These are phyloP conservation scores for Phoma sp. DNA, from an alignment of 2,329 filamentous ascomycete species.

Conservation along the genomic window DNA sequence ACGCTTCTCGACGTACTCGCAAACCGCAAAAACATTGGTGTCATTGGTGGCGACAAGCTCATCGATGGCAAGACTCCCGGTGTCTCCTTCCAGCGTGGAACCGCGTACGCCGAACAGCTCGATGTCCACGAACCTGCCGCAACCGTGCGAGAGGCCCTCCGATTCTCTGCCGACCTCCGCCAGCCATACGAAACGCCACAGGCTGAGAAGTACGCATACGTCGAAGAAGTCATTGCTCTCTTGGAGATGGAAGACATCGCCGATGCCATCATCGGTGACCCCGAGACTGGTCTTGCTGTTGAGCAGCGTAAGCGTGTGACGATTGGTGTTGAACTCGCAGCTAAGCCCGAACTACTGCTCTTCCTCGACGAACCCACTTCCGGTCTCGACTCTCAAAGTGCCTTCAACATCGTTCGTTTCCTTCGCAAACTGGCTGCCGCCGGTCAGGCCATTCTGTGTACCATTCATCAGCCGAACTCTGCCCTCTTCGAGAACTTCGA, in stretches of 20 bases:
- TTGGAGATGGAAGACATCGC: conserved; percentile 71
- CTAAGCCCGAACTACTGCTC: conserved; percentile 73
- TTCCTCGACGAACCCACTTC: conserved; percentile 83
- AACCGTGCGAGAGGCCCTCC: conserved; percentile 69
- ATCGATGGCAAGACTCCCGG: conserved; percentile 65
- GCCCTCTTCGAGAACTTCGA: conserved; percentile 90
- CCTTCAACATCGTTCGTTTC: conserved; percentile 80
- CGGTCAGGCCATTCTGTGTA: conserved; percentile 87
- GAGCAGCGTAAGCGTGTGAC: conserved; percentile 72
- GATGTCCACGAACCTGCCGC: conserved; percentile 68
- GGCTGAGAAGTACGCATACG: conserved; percentile 68
- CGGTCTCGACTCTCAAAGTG: conserved; percentile 73
- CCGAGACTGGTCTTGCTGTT: conserved; percentile 66
- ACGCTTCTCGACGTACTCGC: conserved; percentile 81
- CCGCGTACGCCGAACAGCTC: conserved; percentile 69
- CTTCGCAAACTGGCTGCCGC: conserved; percentile 77
- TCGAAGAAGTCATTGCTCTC: conserved; percentile 69
- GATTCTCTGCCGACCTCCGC: conserved; percentile 70
- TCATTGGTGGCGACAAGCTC: conserved; percentile 67
- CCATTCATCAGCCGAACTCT: conserved; percentile 88
- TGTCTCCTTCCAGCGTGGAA: conserved; percentile 68
- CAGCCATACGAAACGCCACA: conserved; percentile 65
- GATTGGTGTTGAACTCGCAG: conserved; percentile 66
- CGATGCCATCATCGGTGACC: conserved; percentile 69
- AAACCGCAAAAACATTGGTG: conserved; percentile 68